phyloP scores from a whole-genome alignment of 768 basidiomycete species.

The Amanita rimosa region DNA sequence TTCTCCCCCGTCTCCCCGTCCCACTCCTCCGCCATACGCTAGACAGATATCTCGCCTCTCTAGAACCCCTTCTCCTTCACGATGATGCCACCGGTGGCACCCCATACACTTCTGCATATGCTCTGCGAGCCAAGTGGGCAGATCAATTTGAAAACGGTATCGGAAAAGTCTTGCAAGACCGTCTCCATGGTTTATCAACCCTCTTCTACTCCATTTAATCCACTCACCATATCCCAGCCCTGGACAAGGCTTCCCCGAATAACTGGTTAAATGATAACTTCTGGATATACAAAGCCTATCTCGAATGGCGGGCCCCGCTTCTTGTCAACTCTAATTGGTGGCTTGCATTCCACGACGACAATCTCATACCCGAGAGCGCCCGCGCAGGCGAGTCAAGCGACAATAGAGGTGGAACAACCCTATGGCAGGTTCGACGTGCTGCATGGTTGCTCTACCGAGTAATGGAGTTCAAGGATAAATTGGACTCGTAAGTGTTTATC shows the following conservation, averaged over 20 bases:
- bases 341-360: constrained; percentile 76
- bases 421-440: constrained; percentile 80
- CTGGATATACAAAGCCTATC: constrained; percentile 83
- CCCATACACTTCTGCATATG: constrained; percentile 38
- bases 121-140: constrained; percentile 46
- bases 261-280: constrained; percentile 96
- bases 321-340: constrained; percentile 95
- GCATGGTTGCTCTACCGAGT: constrained; percentile 71
- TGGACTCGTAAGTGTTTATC: constrained; percentile 41
- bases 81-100: constrained; percentile 49
- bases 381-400: constrained; percentile 25
- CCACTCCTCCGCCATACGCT: constrained; percentile 70
- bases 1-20: constrained; percentile 68
- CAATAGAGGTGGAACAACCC: constrained; percentile 38
- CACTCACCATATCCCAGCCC: constrained; percentile 31
- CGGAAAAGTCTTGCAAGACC: constrained; percentile 58
- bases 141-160: constrained; percentile 63
- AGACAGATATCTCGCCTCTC: constrained; percentile 63
- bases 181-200: constrained; percentile 48
- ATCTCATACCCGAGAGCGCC: constrained; percentile 38
- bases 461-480: constrained; percentile 57
- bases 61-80: constrained; percentile 73
- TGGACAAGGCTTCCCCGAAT: constrained; percentile 72
- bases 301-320: constrained; percentile 78
- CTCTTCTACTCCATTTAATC: constrained; percentile 6